phyloP scores from a whole-genome alignment of 2,329 filamentous ascomycete species.

The Dactylonectria macrodidyma region DNA sequence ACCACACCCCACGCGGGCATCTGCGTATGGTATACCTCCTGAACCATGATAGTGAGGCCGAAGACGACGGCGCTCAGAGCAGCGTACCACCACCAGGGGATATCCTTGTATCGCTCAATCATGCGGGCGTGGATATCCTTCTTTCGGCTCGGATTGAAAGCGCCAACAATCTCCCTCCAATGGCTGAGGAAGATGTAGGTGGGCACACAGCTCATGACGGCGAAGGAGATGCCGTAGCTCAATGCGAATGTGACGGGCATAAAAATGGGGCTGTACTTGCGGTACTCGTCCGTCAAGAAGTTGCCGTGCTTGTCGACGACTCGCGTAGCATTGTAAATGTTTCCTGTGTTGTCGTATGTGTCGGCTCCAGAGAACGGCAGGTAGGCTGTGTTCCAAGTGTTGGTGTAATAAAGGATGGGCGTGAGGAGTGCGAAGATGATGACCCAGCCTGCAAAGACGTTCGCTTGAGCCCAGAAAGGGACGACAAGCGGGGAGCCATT shows the following conservation, averaged over 20 bases:
- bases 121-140: constrained; percentile 55
- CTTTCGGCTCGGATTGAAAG: constrained; percentile 30
- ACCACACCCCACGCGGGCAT: constrained; percentile 47
- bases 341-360: constrained; percentile 35
- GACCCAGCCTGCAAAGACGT: constrained; percentile 34
- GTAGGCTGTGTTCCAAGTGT: constrained; percentile 62
- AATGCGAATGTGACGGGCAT: constrained; percentile 31
- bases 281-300: constrained; percentile 27
- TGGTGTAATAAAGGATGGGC: constrained; percentile 54
- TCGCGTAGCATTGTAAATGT: constrained; percentile 29
- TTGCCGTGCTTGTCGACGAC: constrained; percentile 33
- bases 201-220: constrained; percentile 33
- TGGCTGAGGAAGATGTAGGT: constrained; percentile 33
- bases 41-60: constrained; percentile 50
- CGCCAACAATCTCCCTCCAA: constrained; percentile 30
- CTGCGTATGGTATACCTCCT: constrained; percentile 43
- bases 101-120: constrained; percentile 48
- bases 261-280: constrained; percentile 33
- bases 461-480: constrained; percentile 34
- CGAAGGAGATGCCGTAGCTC: constrained; percentile 33
- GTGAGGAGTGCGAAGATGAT: constrained; percentile 30
- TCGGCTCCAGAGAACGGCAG: constrained; percentile 34
- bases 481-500: constrained; percentile 34
- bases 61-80: constrained; percentile 49
- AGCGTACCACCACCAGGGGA: constrained; percentile 58